Evolutionary conservation across 2,329 filamentous ascomycete species (phyloP).

Genomic region (Cercospora sp.): DNA sequence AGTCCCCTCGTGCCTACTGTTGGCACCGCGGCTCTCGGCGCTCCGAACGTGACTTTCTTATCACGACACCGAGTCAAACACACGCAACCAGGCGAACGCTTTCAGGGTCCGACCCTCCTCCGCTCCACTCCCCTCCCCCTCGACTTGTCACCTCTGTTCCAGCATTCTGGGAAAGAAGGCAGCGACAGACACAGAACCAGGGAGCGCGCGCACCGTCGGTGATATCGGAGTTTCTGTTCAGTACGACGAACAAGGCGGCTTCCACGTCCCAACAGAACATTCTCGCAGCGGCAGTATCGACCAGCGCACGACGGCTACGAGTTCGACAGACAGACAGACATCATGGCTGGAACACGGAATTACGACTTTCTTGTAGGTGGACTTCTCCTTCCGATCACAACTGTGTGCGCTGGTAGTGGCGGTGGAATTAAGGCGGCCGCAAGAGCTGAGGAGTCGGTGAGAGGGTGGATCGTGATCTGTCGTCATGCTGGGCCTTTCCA

Average conservation of each 20-base stretch:
- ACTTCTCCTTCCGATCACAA: not conserved
- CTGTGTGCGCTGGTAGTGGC: not conserved
- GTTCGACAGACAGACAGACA: conserved; percentile 22
- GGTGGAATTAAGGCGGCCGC: not conserved
- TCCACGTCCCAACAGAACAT: not conserved
- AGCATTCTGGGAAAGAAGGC: not conserved
- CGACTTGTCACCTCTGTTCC: not conserved
- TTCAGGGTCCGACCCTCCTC: not conserved
- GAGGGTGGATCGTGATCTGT: not conserved
- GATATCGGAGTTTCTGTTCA: not conserved
- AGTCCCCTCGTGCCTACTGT: not conserved
- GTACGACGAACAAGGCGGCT: not conserved
- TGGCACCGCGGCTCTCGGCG: not conserved
- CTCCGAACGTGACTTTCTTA: not conserved
- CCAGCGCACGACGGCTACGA: not conserved
- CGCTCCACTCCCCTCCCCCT: not conserved
- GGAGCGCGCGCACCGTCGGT: not conserved
- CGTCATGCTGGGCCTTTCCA: not conserved
- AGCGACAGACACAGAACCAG: not conserved
- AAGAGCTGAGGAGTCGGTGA: not conserved
- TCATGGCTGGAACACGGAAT: conserved; percentile 95
- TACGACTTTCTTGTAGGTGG: conserved; percentile 94
- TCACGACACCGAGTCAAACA: not conserved
- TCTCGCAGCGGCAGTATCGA: not conserved
- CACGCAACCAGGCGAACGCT: not conserved